Base-by-base conservation (phyloP, 2,329 filamentous ascomycete genomes). In the Aspergillus fructus region DNA sequence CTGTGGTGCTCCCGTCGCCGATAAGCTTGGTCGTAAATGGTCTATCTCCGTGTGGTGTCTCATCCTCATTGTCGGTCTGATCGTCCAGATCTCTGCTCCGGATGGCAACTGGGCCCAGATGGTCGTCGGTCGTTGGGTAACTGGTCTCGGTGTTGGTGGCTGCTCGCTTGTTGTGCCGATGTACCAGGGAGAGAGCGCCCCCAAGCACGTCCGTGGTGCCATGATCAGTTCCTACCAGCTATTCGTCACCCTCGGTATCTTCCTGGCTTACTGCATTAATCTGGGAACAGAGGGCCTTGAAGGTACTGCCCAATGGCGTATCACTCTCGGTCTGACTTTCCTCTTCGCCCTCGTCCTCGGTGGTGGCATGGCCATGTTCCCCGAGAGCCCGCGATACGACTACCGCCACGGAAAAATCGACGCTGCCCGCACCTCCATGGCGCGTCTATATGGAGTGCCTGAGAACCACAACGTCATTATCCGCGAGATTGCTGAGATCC, bases 341-440 rank as follows among this genome's bases (percentile, higher is more conserved):
- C 74, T 85, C 58, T 86, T 81, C 71, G 79, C 83, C 8, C 66
- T 79, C 8, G 73, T 84, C 45, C 82, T 86, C 64, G 79, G 79
- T 17, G 66, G 74, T 37, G 83, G 83, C n/a, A 85, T 86, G 63
- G 64, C 78, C 19, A 79, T 83, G 66, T 79, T 86, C 61, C 79
- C 79, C 1, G 84, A 86, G 61, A 81, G 77, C 6, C 84, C 84
- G 7, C 80, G 84, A 11, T 86, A 79, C 71, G 81, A 83, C 47
- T 86, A 82, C 71, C 80, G 84, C 30, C 70, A 80, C 49, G 83
- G 82, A 49, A 78, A 79, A 21, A 73, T 78, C 39, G 81, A 85
- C 19, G 73, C 71, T 45, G 83, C 83, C 11, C 77, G 79, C 37
- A 67, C 66, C 15, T 84, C 82, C 15, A 78, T 86, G 60, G 74